These are phyloP conservation scores for Coemansia sp. DNA, from an alignment of 192 early-diverging fungal species.

Conservation along the genomic window DNA sequence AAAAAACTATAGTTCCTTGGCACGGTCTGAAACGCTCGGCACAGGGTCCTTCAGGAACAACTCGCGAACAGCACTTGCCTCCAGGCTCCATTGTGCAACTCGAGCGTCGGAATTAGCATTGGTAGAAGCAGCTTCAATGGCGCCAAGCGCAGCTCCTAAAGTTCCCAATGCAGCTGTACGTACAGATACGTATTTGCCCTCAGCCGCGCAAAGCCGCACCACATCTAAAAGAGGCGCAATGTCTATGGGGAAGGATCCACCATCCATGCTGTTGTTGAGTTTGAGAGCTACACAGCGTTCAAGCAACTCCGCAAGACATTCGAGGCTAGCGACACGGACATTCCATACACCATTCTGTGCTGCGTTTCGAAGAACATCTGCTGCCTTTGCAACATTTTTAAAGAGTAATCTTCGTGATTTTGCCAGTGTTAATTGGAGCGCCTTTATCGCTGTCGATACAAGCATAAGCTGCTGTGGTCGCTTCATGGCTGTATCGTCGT, in stretches of 20 bases:
- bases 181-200: conserved; percentile 65
- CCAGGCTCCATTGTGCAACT: conserved; percentile 1
- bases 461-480: conserved; percentile 41
- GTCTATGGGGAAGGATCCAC: conserved; percentile 10
- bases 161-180: conserved; percentile 59
- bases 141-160: conserved; percentile 28
- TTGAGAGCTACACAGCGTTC: conserved; percentile 8
- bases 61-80: conserved; percentile 14
- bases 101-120: not conserved
- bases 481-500: conserved; percentile 24
- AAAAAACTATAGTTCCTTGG: conserved; percentile 41
- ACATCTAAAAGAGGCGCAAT: conserved; percentile 41
- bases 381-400: conserved; percentile 34
- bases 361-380: conserved; percentile 52
- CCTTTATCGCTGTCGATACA: conserved; percentile 30
- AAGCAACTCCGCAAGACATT: conserved; percentile 63
- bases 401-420: conserved; percentile 18
- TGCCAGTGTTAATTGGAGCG: conserved; percentile 22
- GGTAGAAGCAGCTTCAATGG: conserved; percentile 6
- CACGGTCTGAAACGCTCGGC: conserved; percentile 54
- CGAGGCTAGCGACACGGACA: conserved; percentile 69
- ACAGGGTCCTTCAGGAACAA: conserved; percentile 48
- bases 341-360: conserved; percentile 81
- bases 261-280: not conserved
- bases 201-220: conserved; percentile 53